A percentile compares a stretch with the other conserved stretches of the same genome.
phyloP scores from a whole-genome alignment of 495 filamentous ascomycete species.

The Hyaloscypha bicolor region DNA sequence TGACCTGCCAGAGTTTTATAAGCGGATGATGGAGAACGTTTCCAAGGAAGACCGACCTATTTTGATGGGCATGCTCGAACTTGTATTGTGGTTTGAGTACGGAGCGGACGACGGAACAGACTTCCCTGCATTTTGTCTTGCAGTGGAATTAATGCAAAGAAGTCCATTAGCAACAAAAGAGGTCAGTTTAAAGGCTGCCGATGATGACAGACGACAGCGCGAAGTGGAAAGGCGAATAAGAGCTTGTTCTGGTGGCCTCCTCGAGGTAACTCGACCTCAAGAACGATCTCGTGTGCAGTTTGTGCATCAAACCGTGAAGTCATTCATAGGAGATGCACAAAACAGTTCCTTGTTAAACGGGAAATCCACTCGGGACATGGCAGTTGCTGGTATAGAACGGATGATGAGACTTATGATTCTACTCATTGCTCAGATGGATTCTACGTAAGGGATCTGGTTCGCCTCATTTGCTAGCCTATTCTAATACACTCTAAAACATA shows the following conservation, averaged over 20 bases:
- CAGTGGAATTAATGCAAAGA: not conserved
- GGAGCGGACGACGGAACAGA: not conserved
- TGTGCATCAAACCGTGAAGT: not conserved
- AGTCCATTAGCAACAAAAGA: not conserved
- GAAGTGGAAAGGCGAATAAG: conserved; percentile 1
- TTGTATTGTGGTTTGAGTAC: not conserved
- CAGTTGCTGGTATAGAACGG: conserved; percentile 2
- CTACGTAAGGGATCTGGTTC: not conserved
- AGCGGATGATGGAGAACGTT: conserved; percentile 11
- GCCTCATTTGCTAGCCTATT: not conserved
- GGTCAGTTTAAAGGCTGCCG: not conserved
- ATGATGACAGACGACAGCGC: not conserved
- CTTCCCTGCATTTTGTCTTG: not conserved
- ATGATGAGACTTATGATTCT: conserved; percentile 2
- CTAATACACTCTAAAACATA: not conserved
- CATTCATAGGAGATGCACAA: not conserved
- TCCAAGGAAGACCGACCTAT: not conserved
- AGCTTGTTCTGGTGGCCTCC: not conserved
- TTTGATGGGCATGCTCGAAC: not conserved
- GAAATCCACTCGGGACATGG: not conserved
- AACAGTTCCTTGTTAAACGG: conserved; percentile 1
- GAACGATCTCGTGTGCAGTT: not conserved
- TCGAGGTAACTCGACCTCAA: not conserved
- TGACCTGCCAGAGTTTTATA: conserved; percentile 3
- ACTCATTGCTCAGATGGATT: not conserved